These are phyloP conservation scores for Lentinula novae-zelandiae DNA, from an alignment of 1,284 basidiomycete species.

Conservation along the genomic window DNA sequence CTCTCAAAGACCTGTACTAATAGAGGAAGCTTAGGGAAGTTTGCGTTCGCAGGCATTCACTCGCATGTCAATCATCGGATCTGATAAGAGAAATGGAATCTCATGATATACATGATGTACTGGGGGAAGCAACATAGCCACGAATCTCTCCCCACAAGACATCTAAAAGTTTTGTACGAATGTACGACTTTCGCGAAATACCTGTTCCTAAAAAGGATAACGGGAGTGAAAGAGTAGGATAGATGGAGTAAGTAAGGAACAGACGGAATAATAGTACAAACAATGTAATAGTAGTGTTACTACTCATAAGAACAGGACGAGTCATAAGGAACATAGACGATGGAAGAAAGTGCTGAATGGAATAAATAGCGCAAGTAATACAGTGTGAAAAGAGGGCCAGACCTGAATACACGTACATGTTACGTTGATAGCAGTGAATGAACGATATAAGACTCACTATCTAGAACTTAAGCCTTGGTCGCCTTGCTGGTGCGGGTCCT, in stretches of 20 bases:
- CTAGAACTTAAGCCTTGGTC: conserved; percentile 29
- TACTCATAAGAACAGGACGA: conserved; percentile 2
- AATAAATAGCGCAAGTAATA: conserved; percentile 2
- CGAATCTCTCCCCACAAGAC: no score
- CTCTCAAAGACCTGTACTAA: no score
- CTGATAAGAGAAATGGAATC: no score
- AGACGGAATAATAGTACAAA: not conserved
- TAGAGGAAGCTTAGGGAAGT: no score
- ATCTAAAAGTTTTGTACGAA: no score
- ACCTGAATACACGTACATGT: not conserved
- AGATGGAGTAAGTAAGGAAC: not conserved
- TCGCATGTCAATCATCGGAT: no score
- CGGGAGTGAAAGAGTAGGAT: not conserved
- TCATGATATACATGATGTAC: no score
- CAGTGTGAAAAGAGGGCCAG: not conserved
- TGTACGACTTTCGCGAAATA: no score
- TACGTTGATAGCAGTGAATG: not conserved
- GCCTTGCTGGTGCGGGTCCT: conserved; percentile 29
- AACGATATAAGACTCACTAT: not conserved
- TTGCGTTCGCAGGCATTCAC: no score
- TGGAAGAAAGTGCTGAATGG: not conserved
- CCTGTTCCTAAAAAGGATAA: not conserved
- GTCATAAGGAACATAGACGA: not conserved
- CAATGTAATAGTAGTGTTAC: conserved; percentile 5
- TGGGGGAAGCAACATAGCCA: no score